Evolutionary conservation across 768 basidiomycete genomes (phyloP).

Genomic region (Agaricus bisporus): DNA sequence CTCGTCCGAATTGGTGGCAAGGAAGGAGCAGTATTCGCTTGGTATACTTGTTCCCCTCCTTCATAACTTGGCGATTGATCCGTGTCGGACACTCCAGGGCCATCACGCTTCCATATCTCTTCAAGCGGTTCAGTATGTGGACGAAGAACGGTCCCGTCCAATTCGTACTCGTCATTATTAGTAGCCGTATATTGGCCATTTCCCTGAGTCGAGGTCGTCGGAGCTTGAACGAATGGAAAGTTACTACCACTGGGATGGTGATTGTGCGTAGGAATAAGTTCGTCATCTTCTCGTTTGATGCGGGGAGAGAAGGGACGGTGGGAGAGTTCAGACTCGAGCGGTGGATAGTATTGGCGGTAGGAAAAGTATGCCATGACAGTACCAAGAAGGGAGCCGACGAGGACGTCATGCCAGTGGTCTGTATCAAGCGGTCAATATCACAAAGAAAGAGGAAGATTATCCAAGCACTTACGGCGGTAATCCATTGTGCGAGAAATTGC

Average conservation of each 20-base stretch:
- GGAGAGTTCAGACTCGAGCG: conserved; percentile 53
- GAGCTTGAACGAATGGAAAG: not conserved
- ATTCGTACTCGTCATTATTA: conserved; percentile 20
- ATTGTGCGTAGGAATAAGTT: conserved; percentile 34
- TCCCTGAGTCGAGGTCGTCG: conserved; percentile 10
- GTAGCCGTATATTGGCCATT: not conserved
- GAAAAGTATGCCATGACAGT: conserved; percentile 62
- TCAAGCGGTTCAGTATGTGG: conserved; percentile 14
- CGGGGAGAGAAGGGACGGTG: conserved; percentile 74
- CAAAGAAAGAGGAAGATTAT: not conserved
- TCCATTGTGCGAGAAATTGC: conserved; percentile 91
- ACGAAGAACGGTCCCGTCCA: conserved; percentile 25
- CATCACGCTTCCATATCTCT: conserved; percentile 11
- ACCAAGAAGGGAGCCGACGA: conserved; percentile 75
- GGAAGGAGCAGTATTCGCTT: not conserved
- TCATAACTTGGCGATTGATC: not conserved
- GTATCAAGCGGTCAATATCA: no score
- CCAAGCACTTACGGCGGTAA: conserved; percentile 59
- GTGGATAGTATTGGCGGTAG: conserved; percentile 82
- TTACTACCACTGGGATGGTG: conserved; percentile 1
- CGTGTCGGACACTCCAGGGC: not conserved
- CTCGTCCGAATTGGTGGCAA: not conserved
- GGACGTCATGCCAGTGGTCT: conserved; percentile 87
- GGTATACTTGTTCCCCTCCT: no score
- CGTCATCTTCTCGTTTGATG: conserved; percentile 39